A percentile compares a stretch with the other conserved stretches of the same genome.
Conservation (phyloP, 2,329 filamentous ascomycete species). For the Calonectria hongkongensis region DNA sequence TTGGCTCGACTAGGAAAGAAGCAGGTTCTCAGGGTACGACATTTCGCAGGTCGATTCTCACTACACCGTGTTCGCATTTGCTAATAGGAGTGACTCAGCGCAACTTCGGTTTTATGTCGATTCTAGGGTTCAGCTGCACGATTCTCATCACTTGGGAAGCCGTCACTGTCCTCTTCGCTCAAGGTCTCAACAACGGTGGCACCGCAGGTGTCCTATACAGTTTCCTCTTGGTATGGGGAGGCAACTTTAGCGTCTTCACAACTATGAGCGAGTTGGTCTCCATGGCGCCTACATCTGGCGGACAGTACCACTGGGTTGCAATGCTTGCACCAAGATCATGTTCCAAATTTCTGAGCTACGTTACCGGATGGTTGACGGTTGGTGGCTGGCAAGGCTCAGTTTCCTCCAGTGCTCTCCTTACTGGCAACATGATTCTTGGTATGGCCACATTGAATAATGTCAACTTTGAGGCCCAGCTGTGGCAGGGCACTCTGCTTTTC, state of each 20-base stretch:
- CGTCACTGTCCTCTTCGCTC: constrained; percentile 58
- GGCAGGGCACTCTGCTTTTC: constrained; percentile 70
- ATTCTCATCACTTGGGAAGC: constrained; percentile 73
- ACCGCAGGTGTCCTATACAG: constrained; percentile 67
- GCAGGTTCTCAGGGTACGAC: constrained; percentile 53
- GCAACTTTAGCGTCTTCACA: constrained; percentile 65
- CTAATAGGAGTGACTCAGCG: constrained; percentile 56
- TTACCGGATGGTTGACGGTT: constrained; percentile 69
- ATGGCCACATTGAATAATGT: constrained; percentile 57
- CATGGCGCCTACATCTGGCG: constrained; percentile 71
- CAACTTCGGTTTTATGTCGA: constrained; percentile 70
- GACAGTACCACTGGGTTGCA: constrained; percentile 77
- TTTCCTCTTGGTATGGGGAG: constrained; percentile 68
- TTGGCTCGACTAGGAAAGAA: constrained; percentile 56
- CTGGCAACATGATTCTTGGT: constrained; percentile 66
- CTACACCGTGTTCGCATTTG: not conserved
- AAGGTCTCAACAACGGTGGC: constrained; percentile 66
- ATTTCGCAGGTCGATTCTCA: not conserved
- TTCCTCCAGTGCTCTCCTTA: constrained; percentile 63
- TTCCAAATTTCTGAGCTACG: constrained; percentile 73
- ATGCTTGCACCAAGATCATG: constrained; percentile 68
- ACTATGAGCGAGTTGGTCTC: constrained; percentile 64
- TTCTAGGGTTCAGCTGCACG: constrained; percentile 72
- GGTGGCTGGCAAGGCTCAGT: constrained; percentile 66
- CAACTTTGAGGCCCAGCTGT: constrained; percentile 62